These are phyloP conservation scores for Quercus dentata DNA, from an alignment of 306 rosid genomes.

Conservation along the genomic window DNA sequence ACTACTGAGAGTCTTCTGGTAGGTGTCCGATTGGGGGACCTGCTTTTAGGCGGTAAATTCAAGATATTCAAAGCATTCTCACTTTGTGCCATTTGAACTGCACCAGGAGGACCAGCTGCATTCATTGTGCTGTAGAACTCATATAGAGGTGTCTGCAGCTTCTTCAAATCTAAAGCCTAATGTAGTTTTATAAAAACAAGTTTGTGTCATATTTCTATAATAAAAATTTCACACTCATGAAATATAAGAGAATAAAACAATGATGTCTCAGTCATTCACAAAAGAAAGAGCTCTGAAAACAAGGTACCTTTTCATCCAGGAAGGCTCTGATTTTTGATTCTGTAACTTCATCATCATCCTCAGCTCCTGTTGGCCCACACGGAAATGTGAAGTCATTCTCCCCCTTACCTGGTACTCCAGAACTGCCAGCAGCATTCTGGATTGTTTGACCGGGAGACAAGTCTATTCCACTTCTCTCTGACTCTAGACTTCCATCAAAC, in stretches of 20 bases:
- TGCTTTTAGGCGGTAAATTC: slow-evolving; percentile 54
- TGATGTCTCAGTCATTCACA: neutral
- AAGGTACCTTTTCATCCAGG: slow-evolving; percentile 74
- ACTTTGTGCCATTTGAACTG: slow-evolving; percentile 32
- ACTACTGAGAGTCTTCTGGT: slow-evolving; percentile 61
- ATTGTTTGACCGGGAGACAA: slow-evolving; percentile 40
- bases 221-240: neutral
- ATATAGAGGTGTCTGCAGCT: slow-evolving; percentile 81
- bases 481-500: slow-evolving; percentile 50
- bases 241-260: slow-evolving; percentile 9
- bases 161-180: slow-evolving; percentile 81
- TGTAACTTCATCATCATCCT: slow-evolving; percentile 86
- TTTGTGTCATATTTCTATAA: slow-evolving; percentile 5
- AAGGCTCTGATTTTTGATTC: slow-evolving; percentile 87
- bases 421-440: slow-evolving; percentile 23
- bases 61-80: slow-evolving; percentile 40
- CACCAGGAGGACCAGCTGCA: slow-evolving; percentile 42
- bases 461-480: slow-evolving; percentile 42
- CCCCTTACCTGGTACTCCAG: slow-evolving; percentile 31
- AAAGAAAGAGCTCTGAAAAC: neutral
- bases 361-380: slow-evolving; percentile 53
- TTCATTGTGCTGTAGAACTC: slow-evolving; percentile 64
- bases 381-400: slow-evolving; percentile 51
- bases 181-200: slow-evolving; percentile 25
- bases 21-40: slow-evolving; percentile 51